phyloP scores from a whole-genome alignment of 179 eudicot species.

The Vitellaria paradoxa region DNA sequence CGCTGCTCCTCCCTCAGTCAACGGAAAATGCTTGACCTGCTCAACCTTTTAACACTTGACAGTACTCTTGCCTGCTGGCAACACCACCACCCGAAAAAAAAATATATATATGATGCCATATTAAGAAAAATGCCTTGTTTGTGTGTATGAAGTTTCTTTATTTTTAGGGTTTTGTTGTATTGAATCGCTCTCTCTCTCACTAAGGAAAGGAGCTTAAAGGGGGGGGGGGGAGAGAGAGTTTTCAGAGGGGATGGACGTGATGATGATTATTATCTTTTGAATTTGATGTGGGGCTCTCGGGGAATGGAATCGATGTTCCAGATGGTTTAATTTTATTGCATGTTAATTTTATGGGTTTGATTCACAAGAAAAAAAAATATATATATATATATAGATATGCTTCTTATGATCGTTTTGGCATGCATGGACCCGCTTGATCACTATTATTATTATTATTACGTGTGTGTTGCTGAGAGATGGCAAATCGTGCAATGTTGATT shows the following conservation, averaged over 20 bases:
- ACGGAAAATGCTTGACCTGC: conserved; percentile 58
- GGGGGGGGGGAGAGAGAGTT: conserved; percentile 23
- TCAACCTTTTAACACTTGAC: too few species aligned
- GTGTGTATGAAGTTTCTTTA: conserved; percentile 18
- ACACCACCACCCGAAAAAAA: background rate
- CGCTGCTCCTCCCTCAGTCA: conserved; percentile 61
- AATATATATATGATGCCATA: conserved; percentile 1
- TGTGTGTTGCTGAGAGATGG: too few species aligned
- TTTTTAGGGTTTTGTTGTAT: conserved; percentile 11
- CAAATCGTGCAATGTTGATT: too few species aligned
- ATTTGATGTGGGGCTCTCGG: conserved; percentile 23
- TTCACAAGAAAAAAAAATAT: conserved; percentile 22
- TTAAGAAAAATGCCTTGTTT: conserved; percentile 1
- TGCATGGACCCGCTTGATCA: conserved; percentile 20
- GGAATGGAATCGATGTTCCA: conserved; percentile 7
- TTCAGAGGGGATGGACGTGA: conserved; percentile 12
- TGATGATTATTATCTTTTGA: conserved; percentile 8
- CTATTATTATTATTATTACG: too few species aligned
- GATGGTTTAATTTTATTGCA: conserved; percentile 13
- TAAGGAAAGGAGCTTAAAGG: background rate
- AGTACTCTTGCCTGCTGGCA: background rate
- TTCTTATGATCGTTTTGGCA: conserved; percentile 8
- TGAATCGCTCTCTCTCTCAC: conserved; percentile 22
- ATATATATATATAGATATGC: conserved; percentile 11
- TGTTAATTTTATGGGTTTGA: conserved; percentile 22